Conservation (phyloP, 495 filamentous ascomycete species). For the Xylaria acuta region DNA sequence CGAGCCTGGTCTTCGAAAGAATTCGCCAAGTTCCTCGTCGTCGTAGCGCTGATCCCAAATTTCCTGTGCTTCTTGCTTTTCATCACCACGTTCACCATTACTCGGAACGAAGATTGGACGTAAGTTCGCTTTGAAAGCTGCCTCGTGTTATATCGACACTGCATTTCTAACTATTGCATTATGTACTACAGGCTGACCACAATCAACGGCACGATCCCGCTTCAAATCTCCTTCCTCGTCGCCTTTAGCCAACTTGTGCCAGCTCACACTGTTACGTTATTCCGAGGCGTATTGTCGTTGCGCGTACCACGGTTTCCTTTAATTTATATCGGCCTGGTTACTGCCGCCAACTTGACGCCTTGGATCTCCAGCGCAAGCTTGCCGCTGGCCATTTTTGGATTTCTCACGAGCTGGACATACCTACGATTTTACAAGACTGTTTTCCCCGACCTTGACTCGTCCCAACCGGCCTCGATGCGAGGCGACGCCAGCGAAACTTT, state of each 20-base stretch:
- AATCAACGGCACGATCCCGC: slow-evolving; percentile 84
- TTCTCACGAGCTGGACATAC: slow-evolving; percentile 92
- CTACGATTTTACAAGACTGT: slow-evolving; percentile 89
- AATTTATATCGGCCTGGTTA: slow-evolving; percentile 78
- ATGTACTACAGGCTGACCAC: slow-evolving; percentile 65
- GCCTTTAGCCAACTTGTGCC: slow-evolving; percentile 98
- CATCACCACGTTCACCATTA: slow-evolving; percentile 72
- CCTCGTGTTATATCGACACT: not conserved
- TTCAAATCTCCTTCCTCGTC: slow-evolving; percentile 94
- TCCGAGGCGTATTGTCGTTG: slow-evolving; percentile 84
- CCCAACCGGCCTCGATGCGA: slow-evolving; percentile 68
- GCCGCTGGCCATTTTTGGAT: slow-evolving; percentile 79
- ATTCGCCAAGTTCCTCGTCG: slow-evolving; percentile 86
- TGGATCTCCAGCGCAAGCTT: slow-evolving; percentile 86
- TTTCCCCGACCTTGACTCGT: slow-evolving; percentile 65
- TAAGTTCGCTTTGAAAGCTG: slow-evolving; percentile 53
- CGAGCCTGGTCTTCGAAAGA: slow-evolving; percentile 94
- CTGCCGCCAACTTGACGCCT: slow-evolving; percentile 76
- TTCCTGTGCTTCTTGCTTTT: slow-evolving; percentile 73
- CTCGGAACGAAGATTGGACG: slow-evolving; percentile 70
- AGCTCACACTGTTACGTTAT: slow-evolving; percentile 95
- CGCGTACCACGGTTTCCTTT: slow-evolving; percentile 91
- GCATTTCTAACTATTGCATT: slow-evolving; percentile 31
- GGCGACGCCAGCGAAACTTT: slow-evolving; percentile 97
- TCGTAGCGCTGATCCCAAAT: slow-evolving; percentile 82